Evolutionary conservation across 2,329 filamentous ascomycete genomes (phyloP).

Genomic region (Cladosporium colombiae): DNA sequence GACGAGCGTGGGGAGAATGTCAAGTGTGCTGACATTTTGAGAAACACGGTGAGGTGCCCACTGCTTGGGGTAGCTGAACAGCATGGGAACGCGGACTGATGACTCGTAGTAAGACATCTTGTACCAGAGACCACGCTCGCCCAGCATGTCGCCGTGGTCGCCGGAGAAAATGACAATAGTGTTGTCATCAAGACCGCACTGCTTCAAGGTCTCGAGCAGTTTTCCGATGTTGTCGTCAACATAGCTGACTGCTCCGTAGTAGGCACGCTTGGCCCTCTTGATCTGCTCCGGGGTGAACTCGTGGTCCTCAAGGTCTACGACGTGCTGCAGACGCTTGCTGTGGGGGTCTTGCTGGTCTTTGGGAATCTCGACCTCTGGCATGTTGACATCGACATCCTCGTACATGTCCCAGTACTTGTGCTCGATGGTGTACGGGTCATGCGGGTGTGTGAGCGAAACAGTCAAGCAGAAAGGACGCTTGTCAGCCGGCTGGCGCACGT

Average conservation of each 20-base stretch:
- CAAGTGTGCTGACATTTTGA: constrained; percentile 86
- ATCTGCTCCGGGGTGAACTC: constrained; percentile 83
- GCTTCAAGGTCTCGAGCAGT: constrained; percentile 73
- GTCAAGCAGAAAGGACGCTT: constrained; percentile 82
- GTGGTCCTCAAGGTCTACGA: constrained; percentile 82
- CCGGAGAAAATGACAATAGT: constrained; percentile 92
- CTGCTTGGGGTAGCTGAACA: constrained; percentile 76
- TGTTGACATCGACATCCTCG: constrained; percentile 80
- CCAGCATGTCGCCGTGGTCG: constrained; percentile 95
- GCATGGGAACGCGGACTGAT: constrained; percentile 83
- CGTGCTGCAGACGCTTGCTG: constrained; percentile 81
- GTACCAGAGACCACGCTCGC: constrained; percentile 90
- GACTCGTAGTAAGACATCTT: constrained; percentile 98
- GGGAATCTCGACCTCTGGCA: constrained; percentile 76
- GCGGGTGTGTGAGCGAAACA: constrained; percentile 89
- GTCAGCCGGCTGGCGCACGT: constrained; percentile 76
- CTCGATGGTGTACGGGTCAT: constrained; percentile 93
- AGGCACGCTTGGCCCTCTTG: constrained; percentile 80
- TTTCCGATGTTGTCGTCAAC: constrained; percentile 91
- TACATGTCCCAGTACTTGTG: constrained; percentile 93
- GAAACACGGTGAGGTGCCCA: constrained; percentile 75
- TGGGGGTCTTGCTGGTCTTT: constrained; percentile 83
- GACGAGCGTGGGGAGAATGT: constrained; percentile 85
- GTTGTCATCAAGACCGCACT: constrained; percentile 77
- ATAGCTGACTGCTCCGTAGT: constrained; percentile 91